Conservation (phyloP, 306 rosid genomes). For the Quercus gilva region DNA sequence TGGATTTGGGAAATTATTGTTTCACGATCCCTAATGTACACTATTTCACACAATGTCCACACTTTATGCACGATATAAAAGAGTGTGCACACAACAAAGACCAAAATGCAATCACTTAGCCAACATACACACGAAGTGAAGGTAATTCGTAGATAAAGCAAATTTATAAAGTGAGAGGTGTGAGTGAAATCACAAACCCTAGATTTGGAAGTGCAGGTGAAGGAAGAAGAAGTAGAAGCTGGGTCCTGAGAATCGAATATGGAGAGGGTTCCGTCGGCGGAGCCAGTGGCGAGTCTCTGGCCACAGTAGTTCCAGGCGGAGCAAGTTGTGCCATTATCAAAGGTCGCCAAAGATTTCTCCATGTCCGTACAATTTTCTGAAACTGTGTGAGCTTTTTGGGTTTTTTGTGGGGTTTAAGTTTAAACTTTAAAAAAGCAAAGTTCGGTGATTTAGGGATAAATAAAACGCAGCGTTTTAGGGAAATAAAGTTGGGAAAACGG, state of each 20-base stretch:
- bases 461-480: neutral
- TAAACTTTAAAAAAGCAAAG: neutral
- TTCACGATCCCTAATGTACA: no score
- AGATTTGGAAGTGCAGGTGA: conserved; percentile 51
- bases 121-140: neutral
- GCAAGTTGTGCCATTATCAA: conserved; percentile 63
- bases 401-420: neutral
- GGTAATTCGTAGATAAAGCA: neutral
- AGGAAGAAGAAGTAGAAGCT: conserved; percentile 65
- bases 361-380: conserved; percentile 14
- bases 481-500: neutral
- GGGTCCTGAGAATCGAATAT: conserved; percentile 64
- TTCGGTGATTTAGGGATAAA: neutral
- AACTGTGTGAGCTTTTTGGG: neutral
- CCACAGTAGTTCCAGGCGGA: conserved; percentile 74
- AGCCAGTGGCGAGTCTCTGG: conserved; percentile 65
- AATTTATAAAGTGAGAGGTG: neutral
- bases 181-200: conserved; percentile 37
- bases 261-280: conserved; percentile 59
- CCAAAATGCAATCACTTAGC: neutral
- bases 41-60: no score
- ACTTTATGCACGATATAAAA: no score
- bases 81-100: neutral
- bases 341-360: conserved; percentile 69
- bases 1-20: neutral